Evolutionary conservation across 768 basidiomycete species (phyloP).

Genomic region (Leucocoprinus leucothites): DNA sequence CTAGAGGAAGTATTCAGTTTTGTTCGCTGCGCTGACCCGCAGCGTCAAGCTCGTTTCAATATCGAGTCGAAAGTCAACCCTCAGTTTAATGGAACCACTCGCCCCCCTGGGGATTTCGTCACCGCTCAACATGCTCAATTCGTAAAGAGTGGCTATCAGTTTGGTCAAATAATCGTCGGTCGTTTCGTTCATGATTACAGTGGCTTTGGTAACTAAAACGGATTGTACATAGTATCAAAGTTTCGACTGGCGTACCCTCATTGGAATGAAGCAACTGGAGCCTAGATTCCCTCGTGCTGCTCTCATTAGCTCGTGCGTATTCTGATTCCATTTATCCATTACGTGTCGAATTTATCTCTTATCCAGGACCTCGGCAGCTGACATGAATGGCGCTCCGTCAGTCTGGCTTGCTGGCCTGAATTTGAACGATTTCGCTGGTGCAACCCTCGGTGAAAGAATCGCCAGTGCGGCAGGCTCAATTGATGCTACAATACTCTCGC

Average conservation of each 20-base stretch:
- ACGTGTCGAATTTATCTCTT: background rate
- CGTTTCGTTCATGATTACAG: background rate
- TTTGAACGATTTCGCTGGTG: slow-evolving; percentile 61
- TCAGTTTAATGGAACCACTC: slow-evolving; percentile 47
- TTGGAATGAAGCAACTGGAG: slow-evolving; percentile 72
- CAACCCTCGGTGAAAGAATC: slow-evolving; percentile 52
- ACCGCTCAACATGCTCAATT: slow-evolving; percentile 58
- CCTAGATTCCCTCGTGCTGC: slow-evolving; percentile 57
- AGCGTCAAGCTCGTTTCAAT: slow-evolving; percentile 63
- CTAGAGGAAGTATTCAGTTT: slow-evolving; percentile 74
- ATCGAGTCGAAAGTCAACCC: slow-evolving; percentile 78
- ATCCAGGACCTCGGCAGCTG: slow-evolving; percentile 37
- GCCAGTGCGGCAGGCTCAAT: slow-evolving; percentile 68
- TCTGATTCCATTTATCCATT: background rate
- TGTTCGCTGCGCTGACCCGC: slow-evolving; percentile 66
- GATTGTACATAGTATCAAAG: slow-evolving; percentile 58
- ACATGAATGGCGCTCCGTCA: slow-evolving; percentile 41
- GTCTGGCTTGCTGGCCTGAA: slow-evolving; percentile 71
- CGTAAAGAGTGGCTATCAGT: slow-evolving; percentile 52
- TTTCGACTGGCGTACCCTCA: slow-evolving; percentile 77
- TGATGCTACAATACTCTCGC: slow-evolving; percentile 63
- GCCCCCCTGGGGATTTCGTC: slow-evolving; percentile 58
- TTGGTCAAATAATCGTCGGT: slow-evolving; percentile 58
- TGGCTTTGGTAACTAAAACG: background rate
- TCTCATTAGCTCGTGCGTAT: slow-evolving; percentile 57